These are phyloP conservation scores for Chlamydomonas reinhardtii DNA, from an alignment of 163 green algal genomes.

Conservation along the genomic window DNA sequence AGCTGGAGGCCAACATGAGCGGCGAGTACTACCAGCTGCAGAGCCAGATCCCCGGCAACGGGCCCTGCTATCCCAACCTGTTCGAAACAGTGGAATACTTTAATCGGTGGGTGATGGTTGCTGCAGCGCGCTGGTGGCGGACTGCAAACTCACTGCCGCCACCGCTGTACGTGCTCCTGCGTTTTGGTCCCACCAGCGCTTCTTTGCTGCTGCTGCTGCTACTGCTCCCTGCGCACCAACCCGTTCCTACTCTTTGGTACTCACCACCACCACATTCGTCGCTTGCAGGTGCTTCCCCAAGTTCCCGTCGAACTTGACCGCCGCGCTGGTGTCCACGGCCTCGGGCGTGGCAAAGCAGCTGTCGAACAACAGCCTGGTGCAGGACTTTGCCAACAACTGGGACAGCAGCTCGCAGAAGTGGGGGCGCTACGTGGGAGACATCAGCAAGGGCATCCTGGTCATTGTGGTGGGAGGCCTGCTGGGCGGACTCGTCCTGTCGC, in stretches of 20 bases:
- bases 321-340: neutral
- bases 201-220: neutral
- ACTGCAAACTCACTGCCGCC: too few relatives aligned
- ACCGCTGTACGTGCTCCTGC: too few relatives aligned
- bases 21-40: slow-evolving; percentile 75
- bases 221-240: too few relatives aligned
- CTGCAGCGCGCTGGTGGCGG: too few relatives aligned
- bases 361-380: neutral
- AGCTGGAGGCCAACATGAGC: slow-evolving; percentile 35
- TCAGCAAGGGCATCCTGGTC: slow-evolving; percentile 79
- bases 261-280: too few relatives aligned
- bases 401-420: slow-evolving; percentile 17
- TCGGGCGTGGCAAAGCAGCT: neutral
- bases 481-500: slow-evolving; percentile 67
- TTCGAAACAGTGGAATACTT: slow-evolving; percentile 72
- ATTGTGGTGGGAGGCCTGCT: slow-evolving; percentile 79
- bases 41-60: slow-evolving; percentile 73
- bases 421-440: slow-evolving; percentile 78
- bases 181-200: too few relatives aligned
- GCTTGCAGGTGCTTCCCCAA: slow-evolving; percentile 70
- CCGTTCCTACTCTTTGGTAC: too few relatives aligned
- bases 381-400: slow-evolving; percentile 5
- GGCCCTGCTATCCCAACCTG: slow-evolving; percentile 82
- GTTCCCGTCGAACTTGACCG: slow-evolving; percentile 56
- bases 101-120: slow-evolving; percentile 65